phyloP scores from a whole-genome alignment of 2,329 filamentous ascomycete genomes.

The Ophiostoma ips region DNA sequence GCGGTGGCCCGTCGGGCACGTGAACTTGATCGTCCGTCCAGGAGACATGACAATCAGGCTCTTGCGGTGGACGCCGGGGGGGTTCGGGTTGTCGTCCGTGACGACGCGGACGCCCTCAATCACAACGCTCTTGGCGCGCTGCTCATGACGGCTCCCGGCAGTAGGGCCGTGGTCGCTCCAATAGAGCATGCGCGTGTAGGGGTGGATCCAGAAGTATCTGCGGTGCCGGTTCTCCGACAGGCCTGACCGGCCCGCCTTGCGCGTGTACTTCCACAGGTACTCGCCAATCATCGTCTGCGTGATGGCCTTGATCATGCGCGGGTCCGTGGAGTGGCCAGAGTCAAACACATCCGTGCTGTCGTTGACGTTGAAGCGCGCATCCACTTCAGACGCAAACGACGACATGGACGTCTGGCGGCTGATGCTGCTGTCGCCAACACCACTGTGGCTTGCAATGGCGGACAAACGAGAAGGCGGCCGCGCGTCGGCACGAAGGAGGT shows the following conservation, averaged over 20 bases:
- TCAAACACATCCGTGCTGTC: constrained; percentile 30
- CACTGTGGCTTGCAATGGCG: constrained; percentile 6
- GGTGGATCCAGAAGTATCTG: constrained; percentile 98
- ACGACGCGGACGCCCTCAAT: constrained; percentile 90
- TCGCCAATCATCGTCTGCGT: constrained; percentile 99
- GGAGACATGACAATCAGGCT: constrained; percentile 83
- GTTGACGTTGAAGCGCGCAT: constrained; percentile 74
- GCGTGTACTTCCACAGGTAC: constrained; percentile 97
- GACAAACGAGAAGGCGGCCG: constrained; percentile 33
- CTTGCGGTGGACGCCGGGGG: constrained; percentile 87
- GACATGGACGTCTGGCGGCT: constrained; percentile 74
- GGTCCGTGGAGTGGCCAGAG: constrained; percentile 65
- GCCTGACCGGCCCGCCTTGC: constrained; percentile 77
- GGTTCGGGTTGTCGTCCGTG: constrained; percentile 87
- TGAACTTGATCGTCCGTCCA: constrained; percentile 82
- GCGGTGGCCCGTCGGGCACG: constrained; percentile 79
- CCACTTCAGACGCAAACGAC: constrained; percentile 88
- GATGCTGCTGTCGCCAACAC: constrained; percentile 5
- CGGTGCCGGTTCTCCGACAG: constrained; percentile 83
- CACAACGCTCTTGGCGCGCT: constrained; percentile 73
- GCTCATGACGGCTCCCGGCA: constrained; percentile 57
- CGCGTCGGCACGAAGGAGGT: constrained; percentile 28
- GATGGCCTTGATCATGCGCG: constrained; percentile 96
- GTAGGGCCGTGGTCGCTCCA: constrained; percentile 90
- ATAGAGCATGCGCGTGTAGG: constrained; percentile 90